Evolutionary conservation across 345 rosid genomes (phyloP).

Genomic region (Eucalyptus tenuipes): DNA sequence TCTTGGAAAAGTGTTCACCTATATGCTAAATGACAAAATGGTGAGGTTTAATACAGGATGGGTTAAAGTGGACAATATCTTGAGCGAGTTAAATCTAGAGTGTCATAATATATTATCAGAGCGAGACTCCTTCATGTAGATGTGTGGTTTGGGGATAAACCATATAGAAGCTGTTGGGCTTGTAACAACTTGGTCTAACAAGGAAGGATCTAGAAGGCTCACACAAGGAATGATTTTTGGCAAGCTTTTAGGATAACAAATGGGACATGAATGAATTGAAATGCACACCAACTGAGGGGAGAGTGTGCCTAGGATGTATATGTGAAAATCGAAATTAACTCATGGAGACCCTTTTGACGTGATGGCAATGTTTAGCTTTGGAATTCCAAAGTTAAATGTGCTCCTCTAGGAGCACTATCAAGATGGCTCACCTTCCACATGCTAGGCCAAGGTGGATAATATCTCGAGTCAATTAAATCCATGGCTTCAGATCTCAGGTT

Average conservation of each 20-base stretch:
- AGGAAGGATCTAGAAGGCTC: background rate
- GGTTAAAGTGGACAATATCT: rapidly evolving
- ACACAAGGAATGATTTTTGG: background rate
- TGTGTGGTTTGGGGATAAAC: background rate
- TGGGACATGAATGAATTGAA: background rate
- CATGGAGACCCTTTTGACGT: background rate
- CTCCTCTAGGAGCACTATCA: background rate
- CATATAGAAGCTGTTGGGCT: background rate
- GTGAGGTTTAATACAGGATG: background rate
- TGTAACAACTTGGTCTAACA: rapidly evolving
- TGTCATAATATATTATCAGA: no score
- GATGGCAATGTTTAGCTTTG: no score
- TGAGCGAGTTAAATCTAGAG: no score
- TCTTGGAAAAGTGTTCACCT: no score
- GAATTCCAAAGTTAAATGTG: background rate
- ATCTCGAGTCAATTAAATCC: background rate
- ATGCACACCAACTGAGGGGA: background rate
- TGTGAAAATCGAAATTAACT: no score
- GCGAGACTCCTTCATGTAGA: background rate
- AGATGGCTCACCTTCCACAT: background rate
- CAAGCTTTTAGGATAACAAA: no score
- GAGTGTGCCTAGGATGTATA: background rate
- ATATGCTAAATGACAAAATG: background rate
- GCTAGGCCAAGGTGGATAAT: no score
- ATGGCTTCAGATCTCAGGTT: background rate